Conservation (phyloP, 2,329 filamentous ascomycete genomes). For the Diaporthe longicolla region DNA sequence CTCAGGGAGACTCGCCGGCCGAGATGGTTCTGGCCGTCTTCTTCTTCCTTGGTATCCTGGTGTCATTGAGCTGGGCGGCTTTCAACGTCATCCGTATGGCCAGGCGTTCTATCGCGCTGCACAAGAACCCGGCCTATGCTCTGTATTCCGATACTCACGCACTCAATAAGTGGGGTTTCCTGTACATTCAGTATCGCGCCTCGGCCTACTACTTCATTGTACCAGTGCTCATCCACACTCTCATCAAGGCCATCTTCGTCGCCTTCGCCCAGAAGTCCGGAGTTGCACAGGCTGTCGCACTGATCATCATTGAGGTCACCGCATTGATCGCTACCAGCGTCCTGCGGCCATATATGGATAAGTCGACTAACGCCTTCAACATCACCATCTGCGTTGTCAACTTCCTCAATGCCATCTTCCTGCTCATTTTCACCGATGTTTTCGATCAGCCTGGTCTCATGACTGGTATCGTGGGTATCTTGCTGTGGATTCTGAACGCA, state of each 20-base stretch:
- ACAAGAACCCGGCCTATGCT: conserved; percentile 92
- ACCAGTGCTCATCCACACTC: conserved; percentile 77
- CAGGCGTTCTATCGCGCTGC: conserved; percentile 83
- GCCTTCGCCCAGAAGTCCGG: conserved; percentile 78
- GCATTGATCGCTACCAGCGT: conserved; percentile 81
- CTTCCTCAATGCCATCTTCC: conserved; percentile 85
- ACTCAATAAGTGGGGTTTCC: conserved; percentile 93
- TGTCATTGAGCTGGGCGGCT: conserved; percentile 81
- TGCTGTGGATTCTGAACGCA: conserved; percentile 87
- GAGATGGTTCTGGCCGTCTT: conserved; percentile 85
- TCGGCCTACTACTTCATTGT: conserved; percentile 92
- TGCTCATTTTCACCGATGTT: conserved; percentile 85
- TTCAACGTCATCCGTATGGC: conserved; percentile 87
- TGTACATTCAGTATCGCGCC: conserved; percentile 91
- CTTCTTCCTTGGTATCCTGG: conserved; percentile 82
- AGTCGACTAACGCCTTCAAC: conserved; percentile 92
- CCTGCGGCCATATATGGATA: conserved; percentile 93
- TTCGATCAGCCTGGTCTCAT: conserved; percentile 85
- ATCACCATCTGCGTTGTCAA: conserved; percentile 87
- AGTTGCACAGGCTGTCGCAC: conserved; percentile 79
- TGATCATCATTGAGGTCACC: conserved; percentile 81
- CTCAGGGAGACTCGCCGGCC: conserved; percentile 80
- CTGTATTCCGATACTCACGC: conserved; percentile 88
- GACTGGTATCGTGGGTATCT: conserved; percentile 84
- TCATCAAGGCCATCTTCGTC: conserved; percentile 87